Evolutionary conservation across 2,329 filamentous ascomycete genomes (phyloP).

Genomic region (Phaeosphaeriaceae sp.): DNA sequence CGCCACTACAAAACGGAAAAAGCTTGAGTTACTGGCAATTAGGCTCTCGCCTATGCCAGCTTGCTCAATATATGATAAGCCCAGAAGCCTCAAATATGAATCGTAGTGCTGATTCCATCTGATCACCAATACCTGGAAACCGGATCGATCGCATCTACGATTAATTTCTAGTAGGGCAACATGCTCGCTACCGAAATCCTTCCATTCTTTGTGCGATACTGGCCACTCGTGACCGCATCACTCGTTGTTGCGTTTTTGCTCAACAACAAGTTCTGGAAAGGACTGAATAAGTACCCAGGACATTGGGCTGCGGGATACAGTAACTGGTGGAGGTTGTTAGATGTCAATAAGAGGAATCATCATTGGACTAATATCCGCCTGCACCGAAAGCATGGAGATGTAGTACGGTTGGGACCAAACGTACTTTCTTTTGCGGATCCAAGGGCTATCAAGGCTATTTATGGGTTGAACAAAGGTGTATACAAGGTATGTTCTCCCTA

Average conservation of each 20-base stretch:
- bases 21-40: neutral
- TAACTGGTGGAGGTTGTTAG: conserved; percentile 76
- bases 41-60: neutral
- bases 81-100: conserved; percentile 10
- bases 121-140: conserved; percentile 8
- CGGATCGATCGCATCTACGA: conserved; percentile 9
- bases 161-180: conserved; percentile 15
- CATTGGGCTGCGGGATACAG: conserved; percentile 71
- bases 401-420: conserved; percentile 79
- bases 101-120: conserved; percentile 2
- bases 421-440: conserved; percentile 75
- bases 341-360: conserved; percentile 68
- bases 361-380: conserved; percentile 72
- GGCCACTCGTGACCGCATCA: conserved; percentile 48
- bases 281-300: conserved; percentile 74
- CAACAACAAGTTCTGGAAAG: conserved; percentile 58
- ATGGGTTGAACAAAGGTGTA: conserved; percentile 82
- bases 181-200: conserved; percentile 48
- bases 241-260: conserved; percentile 44
- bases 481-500: conserved; percentile 63
- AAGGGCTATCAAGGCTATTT: conserved; percentile 75
- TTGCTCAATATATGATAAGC: conserved; percentile 8
- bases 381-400: conserved; percentile 73
- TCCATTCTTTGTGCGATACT: conserved; percentile 47
- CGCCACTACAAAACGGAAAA: conserved; percentile 7